phyloP scores from a whole-genome alignment of 2,329 filamentous ascomycete species.

The Leptographium lundbergii region DNA sequence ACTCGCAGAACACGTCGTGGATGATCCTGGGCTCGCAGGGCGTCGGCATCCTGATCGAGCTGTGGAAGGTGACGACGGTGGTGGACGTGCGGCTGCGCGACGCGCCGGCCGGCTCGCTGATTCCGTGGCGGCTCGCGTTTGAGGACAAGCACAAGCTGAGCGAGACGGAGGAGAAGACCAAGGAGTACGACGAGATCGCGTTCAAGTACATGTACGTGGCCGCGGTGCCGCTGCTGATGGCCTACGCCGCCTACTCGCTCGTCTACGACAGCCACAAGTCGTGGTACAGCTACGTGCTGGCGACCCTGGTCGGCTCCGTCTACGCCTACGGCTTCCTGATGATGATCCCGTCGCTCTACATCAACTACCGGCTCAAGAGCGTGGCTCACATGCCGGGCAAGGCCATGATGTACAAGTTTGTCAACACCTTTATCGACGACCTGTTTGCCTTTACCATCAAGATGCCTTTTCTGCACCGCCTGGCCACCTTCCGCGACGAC shows the following conservation, averaged over 20 bases:
- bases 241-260: constrained; percentile 84
- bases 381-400: constrained; percentile 95
- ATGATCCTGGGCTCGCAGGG: constrained; percentile 95
- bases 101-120: constrained; percentile 50
- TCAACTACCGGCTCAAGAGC: constrained; percentile 94
- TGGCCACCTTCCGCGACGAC: constrained; percentile 88
- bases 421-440: constrained; percentile 98
- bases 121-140: constrained; percentile 73
- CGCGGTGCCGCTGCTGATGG: constrained; percentile 76
- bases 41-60: constrained; percentile 56
- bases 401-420: constrained; percentile 96
- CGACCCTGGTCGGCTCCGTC: constrained; percentile 87
- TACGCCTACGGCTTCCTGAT: constrained; percentile 98
- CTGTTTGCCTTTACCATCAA: constrained; percentile 98
- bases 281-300: constrained; percentile 94
- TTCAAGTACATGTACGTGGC: constrained; percentile 95
- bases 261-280: constrained; percentile 93
- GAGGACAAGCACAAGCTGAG: constrained; percentile 96
- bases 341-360: constrained; percentile 97
- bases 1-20: constrained; percentile 96
- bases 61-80: constrained; percentile 94
- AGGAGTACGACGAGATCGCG: constrained; percentile 95
- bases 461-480: constrained; percentile 87
- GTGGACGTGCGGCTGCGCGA: constrained; percentile 76
- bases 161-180: constrained; percentile 92